A percentile compares a stretch with the other conserved stretches of the same genome.
phyloP scores from a whole-genome alignment of 371 early-diverging fungal genomes.

The Syncephalastrum monosporum region DNA sequence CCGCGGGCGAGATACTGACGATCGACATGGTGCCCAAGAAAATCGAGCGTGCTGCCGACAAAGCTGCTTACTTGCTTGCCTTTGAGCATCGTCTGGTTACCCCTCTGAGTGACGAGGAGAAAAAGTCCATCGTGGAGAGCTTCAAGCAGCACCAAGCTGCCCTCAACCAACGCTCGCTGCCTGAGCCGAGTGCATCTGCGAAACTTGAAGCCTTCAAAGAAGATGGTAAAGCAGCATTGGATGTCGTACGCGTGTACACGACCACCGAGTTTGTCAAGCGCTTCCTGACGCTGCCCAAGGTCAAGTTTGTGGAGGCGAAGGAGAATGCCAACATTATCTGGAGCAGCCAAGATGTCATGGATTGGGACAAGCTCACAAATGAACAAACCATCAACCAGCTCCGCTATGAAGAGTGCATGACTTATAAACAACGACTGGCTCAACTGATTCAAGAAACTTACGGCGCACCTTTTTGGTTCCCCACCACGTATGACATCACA shows the following conservation, averaged over 20 bases:
- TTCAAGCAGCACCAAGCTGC: slow-evolving; percentile 17
- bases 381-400: slow-evolving; percentile 54
- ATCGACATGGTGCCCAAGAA: slow-evolving; percentile 51
- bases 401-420: slow-evolving; percentile 53
- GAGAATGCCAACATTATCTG: slow-evolving; percentile 55
- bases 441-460: slow-evolving; percentile 46
- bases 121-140: slow-evolving; percentile 8
- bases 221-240: background rate
- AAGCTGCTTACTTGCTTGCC: slow-evolving; percentile 52
- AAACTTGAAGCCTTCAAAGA: background rate
- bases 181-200: background rate
- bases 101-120: slow-evolving; percentile 6
- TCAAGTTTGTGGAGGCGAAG: slow-evolving; percentile 41
- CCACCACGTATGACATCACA: slow-evolving; percentile 50
- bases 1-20: slow-evolving; percentile 46
- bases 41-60: slow-evolving; percentile 37
- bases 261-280: slow-evolving; percentile 52
- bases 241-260: slow-evolving; percentile 32
- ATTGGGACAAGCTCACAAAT: slow-evolving; percentile 47
- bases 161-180: slow-evolving; percentile 9
- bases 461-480: slow-evolving; percentile 50
- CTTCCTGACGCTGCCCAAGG: slow-evolving; percentile 46
- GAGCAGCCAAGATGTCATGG: slow-evolving; percentile 49
- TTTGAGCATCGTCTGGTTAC: slow-evolving; percentile 27
- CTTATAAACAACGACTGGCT: slow-evolving; percentile 51